phyloP scores from a whole-genome alignment of 1,284 basidiomycete species.

The Hymenochaete sp. region DNA sequence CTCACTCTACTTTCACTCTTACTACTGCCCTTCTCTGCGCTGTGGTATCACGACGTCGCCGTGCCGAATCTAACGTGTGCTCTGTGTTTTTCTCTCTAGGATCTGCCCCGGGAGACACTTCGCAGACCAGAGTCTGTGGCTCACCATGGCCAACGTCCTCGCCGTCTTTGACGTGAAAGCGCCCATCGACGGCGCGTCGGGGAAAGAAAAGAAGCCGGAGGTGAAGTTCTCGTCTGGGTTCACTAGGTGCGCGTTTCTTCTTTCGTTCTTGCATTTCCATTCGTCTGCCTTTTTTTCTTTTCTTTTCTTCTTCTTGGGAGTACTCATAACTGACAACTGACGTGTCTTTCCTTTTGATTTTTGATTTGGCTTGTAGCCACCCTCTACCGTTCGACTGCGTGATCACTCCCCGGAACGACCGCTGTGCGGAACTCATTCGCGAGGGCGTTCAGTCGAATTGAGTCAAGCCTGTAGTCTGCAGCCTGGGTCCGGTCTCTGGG shows the following conservation, averaged over 20 bases:
- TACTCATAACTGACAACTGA: too few species aligned
- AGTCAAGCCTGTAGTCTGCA: too few species aligned
- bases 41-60: too few species aligned
- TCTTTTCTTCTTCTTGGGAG: too few species aligned
- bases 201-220: slow-evolving; percentile 11
- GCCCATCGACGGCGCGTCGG: slow-evolving; percentile 3
- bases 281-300: too few species aligned
- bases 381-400: slow-evolving; percentile 14
- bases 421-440: too few species aligned
- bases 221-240: slow-evolving; percentile 1
- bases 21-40: not conserved
- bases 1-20: not conserved
- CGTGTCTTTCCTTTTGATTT: too few species aligned
- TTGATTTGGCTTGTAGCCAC: slow-evolving; percentile 5
- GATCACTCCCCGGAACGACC: slow-evolving; percentile 17
- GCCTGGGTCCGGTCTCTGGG: too few species aligned
- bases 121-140: slow-evolving; percentile 18
- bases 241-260: slow-evolving; percentile 8
- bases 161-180: slow-evolving; percentile 16
- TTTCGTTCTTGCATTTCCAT: too few species aligned
- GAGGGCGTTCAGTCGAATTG: too few species aligned
- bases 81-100: not conserved
- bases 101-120: slow-evolving; percentile 18
- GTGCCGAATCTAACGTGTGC: too few species aligned
- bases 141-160: slow-evolving; percentile 16